A percentile compares a stretch with the other conserved stretches of the same genome.
phyloP scores from a whole-genome alignment of 768 basidiomycete genomes.

The Phlebiopsis flavidoalba region DNA sequence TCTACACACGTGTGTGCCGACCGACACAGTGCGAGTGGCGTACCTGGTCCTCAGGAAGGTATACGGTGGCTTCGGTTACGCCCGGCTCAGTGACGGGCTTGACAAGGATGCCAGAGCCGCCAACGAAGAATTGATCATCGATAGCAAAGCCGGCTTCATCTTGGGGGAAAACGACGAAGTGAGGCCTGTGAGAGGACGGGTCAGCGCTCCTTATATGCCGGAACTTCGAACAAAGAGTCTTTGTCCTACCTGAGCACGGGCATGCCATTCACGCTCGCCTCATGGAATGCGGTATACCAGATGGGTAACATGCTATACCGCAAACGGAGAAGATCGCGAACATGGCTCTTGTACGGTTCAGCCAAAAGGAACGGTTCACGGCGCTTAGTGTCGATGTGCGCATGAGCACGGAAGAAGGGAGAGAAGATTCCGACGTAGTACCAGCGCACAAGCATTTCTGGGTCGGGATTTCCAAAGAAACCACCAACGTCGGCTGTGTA shows the following conservation, averaged over 20 bases:
- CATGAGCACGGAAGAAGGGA: constrained; percentile 98
- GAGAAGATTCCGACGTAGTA: constrained; percentile 93
- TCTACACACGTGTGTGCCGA: neutral
- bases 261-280: constrained; percentile 74
- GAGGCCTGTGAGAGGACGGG: constrained; percentile 55
- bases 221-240: neutral
- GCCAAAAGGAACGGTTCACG: constrained; percentile 93
- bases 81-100: constrained; percentile 84
- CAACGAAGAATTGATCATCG: constrained; percentile 94
- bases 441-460: constrained; percentile 95
- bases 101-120: constrained; percentile 81
- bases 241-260: constrained; percentile 72
- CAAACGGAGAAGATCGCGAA: constrained; percentile 73
- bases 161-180: constrained; percentile 90
- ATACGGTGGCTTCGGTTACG: constrained; percentile 64
- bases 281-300: constrained; percentile 98
- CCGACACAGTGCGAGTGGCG: constrained; percentile 7
- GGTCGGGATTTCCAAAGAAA: constrained; percentile 95
- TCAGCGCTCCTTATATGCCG: neutral
- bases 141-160: constrained; percentile 81
- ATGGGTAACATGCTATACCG: constrained; percentile 85
- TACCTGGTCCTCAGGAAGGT: constrained; percentile 84
- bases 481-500: constrained; percentile 90
- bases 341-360: constrained; percentile 80
- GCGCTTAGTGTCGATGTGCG: constrained; percentile 96